Conservation (phyloP, 345 rosid genomes). For the Gossypium sturtianum region DNA sequence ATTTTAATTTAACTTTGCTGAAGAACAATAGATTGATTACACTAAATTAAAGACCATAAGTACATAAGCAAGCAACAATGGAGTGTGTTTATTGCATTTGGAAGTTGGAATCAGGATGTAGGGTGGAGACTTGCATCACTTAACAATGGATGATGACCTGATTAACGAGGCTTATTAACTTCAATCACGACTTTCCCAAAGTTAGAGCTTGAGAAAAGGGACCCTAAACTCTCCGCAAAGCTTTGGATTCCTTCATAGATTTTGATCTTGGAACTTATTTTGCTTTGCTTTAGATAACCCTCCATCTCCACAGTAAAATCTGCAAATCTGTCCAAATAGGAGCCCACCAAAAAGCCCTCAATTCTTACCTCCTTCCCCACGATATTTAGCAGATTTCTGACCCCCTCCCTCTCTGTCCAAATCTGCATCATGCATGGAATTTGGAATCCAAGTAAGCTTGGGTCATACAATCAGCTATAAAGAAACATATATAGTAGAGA, state of each 20-base stretch:
- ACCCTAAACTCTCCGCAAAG: constrained; percentile 32
- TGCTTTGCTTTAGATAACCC: constrained; percentile 25
- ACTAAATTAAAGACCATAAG: too few relatives aligned
- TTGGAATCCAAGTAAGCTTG: background rate
- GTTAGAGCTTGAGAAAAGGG: constrained; percentile 38
- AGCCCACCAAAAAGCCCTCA: constrained; percentile 36
- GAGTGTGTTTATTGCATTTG: too few relatives aligned
- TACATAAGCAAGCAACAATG: too few relatives aligned
- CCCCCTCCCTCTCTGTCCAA: constrained; percentile 42
- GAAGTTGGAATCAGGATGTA: too few relatives aligned
- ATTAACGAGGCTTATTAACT: constrained; percentile 3
- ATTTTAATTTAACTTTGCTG: too few relatives aligned
- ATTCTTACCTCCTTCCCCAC: constrained; percentile 44
- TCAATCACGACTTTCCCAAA: constrained; percentile 37
- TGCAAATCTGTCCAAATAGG: constrained; percentile 21
- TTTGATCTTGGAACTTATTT: constrained; percentile 26
- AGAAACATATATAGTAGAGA: background rate
- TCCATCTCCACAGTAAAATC: constrained; percentile 31
- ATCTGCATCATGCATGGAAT: constrained; percentile 17
- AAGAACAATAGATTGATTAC: too few relatives aligned
- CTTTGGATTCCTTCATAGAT: constrained; percentile 32
- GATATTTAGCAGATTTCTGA: constrained; percentile 36
- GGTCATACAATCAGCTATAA: too few relatives aligned
- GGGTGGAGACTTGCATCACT: too few relatives aligned
- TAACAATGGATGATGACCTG: too few relatives aligned